These are phyloP conservation scores for Hymenoscyphus linearis DNA, from an alignment of 2,329 filamentous ascomycete genomes.

Conservation along the genomic window DNA sequence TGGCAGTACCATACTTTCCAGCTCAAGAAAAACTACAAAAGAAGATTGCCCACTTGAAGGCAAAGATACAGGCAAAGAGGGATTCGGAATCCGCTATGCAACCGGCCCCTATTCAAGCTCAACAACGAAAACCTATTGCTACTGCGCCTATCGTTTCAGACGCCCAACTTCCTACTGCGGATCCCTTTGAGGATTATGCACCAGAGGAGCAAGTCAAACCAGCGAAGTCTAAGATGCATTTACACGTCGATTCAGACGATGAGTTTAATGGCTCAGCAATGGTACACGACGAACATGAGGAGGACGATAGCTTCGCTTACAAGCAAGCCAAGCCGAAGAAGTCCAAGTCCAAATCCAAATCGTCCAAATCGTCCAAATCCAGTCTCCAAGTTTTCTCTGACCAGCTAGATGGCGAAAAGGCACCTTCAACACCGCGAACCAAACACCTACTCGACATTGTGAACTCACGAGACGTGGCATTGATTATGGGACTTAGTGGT, in stretches of 20 bases:
- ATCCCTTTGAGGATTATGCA: conserved; percentile 20
- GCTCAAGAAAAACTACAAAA: conserved; percentile 70
- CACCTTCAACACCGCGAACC: conserved; percentile 41
- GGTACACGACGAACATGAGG: conserved; percentile 38
- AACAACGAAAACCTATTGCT: conserved; percentile 19
- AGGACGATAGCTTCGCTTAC: conserved; percentile 31
- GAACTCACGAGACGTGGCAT: conserved; percentile 63
- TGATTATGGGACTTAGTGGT: conserved; percentile 63
- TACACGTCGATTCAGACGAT: conserved; percentile 26
- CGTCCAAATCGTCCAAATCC: conserved; percentile 32
- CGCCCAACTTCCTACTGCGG: conserved; percentile 19
- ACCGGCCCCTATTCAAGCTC: conserved; percentile 2
- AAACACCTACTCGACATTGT: conserved; percentile 62
- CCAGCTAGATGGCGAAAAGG: conserved; percentile 39
- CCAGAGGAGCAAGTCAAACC: conserved; percentile 16
- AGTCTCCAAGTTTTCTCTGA: conserved; percentile 25
- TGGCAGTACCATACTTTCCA: conserved; percentile 80
- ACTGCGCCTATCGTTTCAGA: conserved; percentile 18
- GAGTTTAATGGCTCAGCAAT: conserved; percentile 30
- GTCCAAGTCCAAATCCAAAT: conserved; percentile 32
- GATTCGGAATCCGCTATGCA: conserved; percentile 22
- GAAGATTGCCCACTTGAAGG: conserved; percentile 61
- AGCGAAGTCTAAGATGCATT: conserved; percentile 23
- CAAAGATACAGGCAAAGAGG: conserved; percentile 42
- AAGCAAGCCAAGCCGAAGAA: conserved; percentile 29